Evolutionary conservation across 2,329 filamentous ascomycete species (phyloP), one percentile per base, ranked within the genome.

Genomic region (Cordyceps cateniannulata): DNA sequence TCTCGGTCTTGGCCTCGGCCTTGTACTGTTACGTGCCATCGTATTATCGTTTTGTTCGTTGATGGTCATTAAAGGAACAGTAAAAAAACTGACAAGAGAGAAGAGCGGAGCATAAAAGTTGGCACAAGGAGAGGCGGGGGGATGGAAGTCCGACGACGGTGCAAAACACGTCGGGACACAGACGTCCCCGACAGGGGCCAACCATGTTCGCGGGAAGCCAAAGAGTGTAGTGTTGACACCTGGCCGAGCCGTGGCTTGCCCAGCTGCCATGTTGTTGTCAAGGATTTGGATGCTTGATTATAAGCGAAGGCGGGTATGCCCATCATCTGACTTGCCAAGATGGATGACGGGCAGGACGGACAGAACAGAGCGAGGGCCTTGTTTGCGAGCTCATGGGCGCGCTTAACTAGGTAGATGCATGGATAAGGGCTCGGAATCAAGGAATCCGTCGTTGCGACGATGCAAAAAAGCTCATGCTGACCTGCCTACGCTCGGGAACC

Each of bases 161-260:
- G 25, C 52, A 32, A 55, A 55, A 55, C 40, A 55, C 35, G 35
- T 54, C 51, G 40, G 38, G 40, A 55, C 52, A 55, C 24, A 55
- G 40, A 45, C 40, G 25, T 27, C 40, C n/a, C 40, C 40, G 4
- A 45, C 52, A 45, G 40, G 52, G 52, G 52, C 25, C 25, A 45
- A 55, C 52, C 52, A 45, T 55, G 52, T 9, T 18, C 38, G 12
- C 8, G 52, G 52, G 25, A 9, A 44, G 8, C 38, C 24, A 45
- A 45, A 45, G 38, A 44, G n/a, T n/a, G 25, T 45, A 38, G 25
- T 29, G n/a, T 35, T 44, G 5, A 25, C n/a, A 7, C 29, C 22
- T 27, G 22, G 29, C 35, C n/a, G 27, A 38, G n/a, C 16, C n/a
- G 49, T 54, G 25, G 38, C 52, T 29, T 44, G 38, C 51, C 35